A percentile compares a stretch with the other conserved stretches of the same genome.
Conservation (phyloP, 495 filamentous ascomycete genomes). For the Penicillium herquei region DNA sequence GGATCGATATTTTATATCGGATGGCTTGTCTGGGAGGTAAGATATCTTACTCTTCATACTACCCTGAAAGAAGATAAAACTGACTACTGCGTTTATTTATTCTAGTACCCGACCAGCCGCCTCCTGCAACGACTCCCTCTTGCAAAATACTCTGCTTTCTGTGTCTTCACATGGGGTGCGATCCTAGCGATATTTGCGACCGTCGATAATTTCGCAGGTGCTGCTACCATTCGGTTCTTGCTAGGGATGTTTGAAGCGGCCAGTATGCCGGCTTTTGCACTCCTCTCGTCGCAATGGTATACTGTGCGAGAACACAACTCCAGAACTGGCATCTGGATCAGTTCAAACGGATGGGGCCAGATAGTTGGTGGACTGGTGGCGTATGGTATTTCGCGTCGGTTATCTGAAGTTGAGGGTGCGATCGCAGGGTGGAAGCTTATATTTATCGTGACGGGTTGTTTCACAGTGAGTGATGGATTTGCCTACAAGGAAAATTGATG, state of each 20-base stretch:
- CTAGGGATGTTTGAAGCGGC: constrained; percentile 58
- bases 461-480: constrained; percentile 37
- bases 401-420: constrained; percentile 38
- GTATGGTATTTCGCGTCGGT: constrained; percentile 57
- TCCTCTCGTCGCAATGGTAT: constrained; percentile 60
- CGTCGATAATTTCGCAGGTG: constrained; percentile 37
- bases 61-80: not conserved
- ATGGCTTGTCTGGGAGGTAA: constrained; percentile 50
- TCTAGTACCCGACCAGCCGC: constrained; percentile 50
- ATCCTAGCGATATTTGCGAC: constrained; percentile 50
- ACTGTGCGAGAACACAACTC: constrained; percentile 52
- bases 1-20: constrained; percentile 57
- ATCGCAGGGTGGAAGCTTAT: constrained; percentile 62
- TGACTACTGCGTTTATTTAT: no score
- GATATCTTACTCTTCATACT: not conserved
- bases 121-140: constrained; percentile 54
- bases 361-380: constrained; percentile 59
- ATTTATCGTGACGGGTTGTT: constrained; percentile 59
- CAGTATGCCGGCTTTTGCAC: constrained; percentile 57
- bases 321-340: constrained; percentile 56
- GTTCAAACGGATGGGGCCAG: constrained; percentile 55
- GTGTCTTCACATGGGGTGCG: constrained; percentile 53
- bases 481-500: no score
- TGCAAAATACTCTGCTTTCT: constrained; percentile 53
- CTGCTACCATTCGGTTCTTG: constrained; percentile 53